Evolutionary conservation across 441 rosid genomes (phyloP).

Genomic region (Jatropha podagrica): DNA sequence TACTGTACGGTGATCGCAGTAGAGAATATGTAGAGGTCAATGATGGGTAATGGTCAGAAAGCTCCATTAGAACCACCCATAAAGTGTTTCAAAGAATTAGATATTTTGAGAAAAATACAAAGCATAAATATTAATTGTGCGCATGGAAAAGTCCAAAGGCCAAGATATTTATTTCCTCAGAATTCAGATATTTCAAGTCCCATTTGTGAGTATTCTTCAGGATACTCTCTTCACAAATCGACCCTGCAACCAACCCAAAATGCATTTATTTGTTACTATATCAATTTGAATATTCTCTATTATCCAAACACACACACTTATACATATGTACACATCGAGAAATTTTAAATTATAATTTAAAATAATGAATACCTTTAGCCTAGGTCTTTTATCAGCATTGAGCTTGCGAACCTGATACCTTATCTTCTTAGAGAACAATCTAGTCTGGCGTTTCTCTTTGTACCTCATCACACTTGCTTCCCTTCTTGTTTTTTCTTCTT

Average conservation of each 20-base stretch:
- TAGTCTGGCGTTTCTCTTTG: slow-evolving; percentile 71
- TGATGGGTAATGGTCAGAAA: not conserved
- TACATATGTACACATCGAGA: no score
- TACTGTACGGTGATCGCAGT: not conserved
- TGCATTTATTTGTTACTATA: not conserved
- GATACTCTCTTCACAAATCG: slow-evolving; percentile 51
- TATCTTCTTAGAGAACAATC: slow-evolving; percentile 83
- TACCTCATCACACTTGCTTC: slow-evolving; percentile 80
- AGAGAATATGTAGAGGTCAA: not conserved
- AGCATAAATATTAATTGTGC: not conserved
- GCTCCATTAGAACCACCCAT: not conserved
- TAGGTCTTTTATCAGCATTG: slow-evolving; percentile 82
- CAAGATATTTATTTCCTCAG: not conserved
- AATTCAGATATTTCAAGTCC: slow-evolving; percentile 1
- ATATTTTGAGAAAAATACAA: not conserved
- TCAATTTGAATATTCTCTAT: not conserved
- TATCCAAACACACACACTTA: not conserved
- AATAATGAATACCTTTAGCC: slow-evolving; percentile 54
- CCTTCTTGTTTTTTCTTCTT: slow-evolving; percentile 61
- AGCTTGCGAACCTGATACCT: slow-evolving; percentile 82
- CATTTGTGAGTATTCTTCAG: slow-evolving; percentile 13
- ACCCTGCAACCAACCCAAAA: slow-evolving; percentile 42
- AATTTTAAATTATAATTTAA: no score
- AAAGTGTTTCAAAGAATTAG: not conserved
- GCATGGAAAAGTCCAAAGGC: not conserved